phyloP scores from a whole-genome alignment of 2,329 filamentous ascomycete species.

The Setomelanomma holmii region DNA sequence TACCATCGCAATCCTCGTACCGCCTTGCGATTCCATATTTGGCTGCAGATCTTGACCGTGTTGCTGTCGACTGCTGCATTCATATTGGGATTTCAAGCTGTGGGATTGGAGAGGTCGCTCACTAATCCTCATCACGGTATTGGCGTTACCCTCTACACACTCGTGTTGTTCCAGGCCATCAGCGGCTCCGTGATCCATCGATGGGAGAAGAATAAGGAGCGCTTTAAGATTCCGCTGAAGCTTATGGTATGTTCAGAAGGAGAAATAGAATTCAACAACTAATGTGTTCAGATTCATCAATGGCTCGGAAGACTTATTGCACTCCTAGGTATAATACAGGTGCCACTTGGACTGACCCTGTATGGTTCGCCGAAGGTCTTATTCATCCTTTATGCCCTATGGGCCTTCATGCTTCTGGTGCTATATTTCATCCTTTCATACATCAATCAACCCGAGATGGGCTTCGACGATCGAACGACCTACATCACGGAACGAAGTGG shows the following conservation, averaged over 20 bases:
- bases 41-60: conserved; percentile 73
- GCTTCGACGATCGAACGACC: conserved; percentile 64
- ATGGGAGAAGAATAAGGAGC: conserved; percentile 60
- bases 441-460: conserved; percentile 63
- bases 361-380: conserved; percentile 87
- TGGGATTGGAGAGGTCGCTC: conserved; percentile 73
- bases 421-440: conserved; percentile 83
- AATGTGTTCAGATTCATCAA: conserved; percentile 74
- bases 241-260: conserved; percentile 57
- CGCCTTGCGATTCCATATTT: conserved; percentile 74
- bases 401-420: conserved; percentile 74
- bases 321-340: conserved; percentile 82
- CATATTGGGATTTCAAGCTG: conserved; percentile 78
- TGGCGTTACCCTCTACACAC: conserved; percentile 77
- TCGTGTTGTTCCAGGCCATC: conserved; percentile 74
- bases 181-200: conserved; percentile 71
- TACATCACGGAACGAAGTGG: conserved; percentile 63
- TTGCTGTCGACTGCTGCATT: conserved; percentile 74
- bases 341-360: conserved; percentile 86
- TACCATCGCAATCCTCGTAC: conserved; percentile 67
- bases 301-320: conserved; percentile 83
- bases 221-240: conserved; percentile 63
- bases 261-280: conserved; percentile 17
- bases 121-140: conserved; percentile 88
- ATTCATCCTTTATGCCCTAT: conserved; percentile 86